Evolutionary conservation across 345 rosid genomes (phyloP), one percentile per base, ranked within the genome.

Genomic region (Laguncularia racemosa): DNA sequence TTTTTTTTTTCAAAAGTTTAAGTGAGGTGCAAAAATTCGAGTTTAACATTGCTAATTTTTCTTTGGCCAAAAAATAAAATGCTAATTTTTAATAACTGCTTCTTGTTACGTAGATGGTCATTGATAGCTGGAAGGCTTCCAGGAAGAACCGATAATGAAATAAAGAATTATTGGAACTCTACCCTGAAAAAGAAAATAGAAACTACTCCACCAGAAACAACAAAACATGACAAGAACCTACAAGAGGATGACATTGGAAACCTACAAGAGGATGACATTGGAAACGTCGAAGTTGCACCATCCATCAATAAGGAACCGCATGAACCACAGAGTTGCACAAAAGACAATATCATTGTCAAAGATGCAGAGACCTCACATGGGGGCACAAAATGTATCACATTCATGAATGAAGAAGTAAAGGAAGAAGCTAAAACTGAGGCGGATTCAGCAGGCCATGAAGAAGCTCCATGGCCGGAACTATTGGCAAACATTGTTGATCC

Each of bases 151-250:
- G 71, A 67, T 3, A 50, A 5, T 44, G 71, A 50, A 56, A 60
- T 67, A 6, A 67, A 67, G 57, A 60, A 67, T 21, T 60, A 66
- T 21, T 66, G 70, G 70, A 66, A 55, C 17, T 14, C 67, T 4
- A 18, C 17, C 56, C 14, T 64, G 16, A 28, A 18, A 15, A 56
- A 64, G 61, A 56, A 56, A 58, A 10, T 53, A 14, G 12, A 46
- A 20, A 13, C 12, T 12, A 21, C 52, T 2, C 26, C 2, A 8
- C 45, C 0, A 20, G 26, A 17, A 47, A 1, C 10, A 0, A 2
- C 0, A 16, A 2, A 2, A n/a, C 50, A 33, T 6, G 40, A 33
- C 40, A 33, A 6, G 40, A 33, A 6, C 40, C 40, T 33, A 33
- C 9, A 33, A 33, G 0, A 18, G 14, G 14, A 57, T 0, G 44